Conservation (phyloP, 2,329 filamentous ascomycete genomes). For the Teratosphaeria viscida region DNA sequence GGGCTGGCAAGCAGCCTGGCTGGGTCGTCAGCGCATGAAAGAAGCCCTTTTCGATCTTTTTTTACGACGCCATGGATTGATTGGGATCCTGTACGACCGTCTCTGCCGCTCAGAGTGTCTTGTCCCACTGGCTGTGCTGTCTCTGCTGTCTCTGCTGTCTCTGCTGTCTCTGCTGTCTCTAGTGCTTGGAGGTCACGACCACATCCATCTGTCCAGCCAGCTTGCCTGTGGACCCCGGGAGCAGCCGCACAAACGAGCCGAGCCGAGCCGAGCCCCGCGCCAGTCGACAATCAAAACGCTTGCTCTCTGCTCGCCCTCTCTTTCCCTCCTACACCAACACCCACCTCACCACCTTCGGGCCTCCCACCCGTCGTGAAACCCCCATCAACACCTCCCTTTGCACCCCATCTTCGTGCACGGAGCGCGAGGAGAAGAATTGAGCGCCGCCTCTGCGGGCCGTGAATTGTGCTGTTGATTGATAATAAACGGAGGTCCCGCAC, state of each 20-base stretch:
- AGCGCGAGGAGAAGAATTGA: neutral
- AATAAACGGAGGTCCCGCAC: neutral
- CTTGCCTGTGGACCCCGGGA: neutral
- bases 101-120: neutral
- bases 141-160: neutral
- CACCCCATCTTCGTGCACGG: neutral
- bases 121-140: neutral
- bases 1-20: constrained; percentile 20
- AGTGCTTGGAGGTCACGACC: neutral
- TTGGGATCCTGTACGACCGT: neutral
- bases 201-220: neutral
- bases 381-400: neutral
- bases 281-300: neutral
- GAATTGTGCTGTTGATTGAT: neutral
- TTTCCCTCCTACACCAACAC: neutral
- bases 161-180: neutral
- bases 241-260: neutral
- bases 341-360: neutral
- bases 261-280: neutral
- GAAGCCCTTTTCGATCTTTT: neutral
- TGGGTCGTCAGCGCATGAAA: constrained; percentile 17
- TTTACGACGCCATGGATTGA: neutral
- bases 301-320: neutral
- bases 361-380: neutral
- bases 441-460: constrained; percentile 1